Evolutionary conservation across 164 flowering plant genomes (phyloP).

Genomic region (Macadamia integrifolia): DNA sequence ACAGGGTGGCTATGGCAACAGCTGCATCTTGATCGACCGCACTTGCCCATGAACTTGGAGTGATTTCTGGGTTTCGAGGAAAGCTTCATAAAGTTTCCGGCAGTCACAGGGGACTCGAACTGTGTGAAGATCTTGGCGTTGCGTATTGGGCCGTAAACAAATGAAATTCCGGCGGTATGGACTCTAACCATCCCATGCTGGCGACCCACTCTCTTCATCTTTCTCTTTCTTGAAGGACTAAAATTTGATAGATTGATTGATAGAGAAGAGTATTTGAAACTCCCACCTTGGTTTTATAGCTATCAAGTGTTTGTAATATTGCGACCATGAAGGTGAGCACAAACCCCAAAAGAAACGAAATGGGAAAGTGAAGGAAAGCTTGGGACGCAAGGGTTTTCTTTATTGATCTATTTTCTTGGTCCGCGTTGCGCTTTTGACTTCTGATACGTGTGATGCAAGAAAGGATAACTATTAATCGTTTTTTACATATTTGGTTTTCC

Average conservation of each 20-base stretch:
- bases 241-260: neutral
- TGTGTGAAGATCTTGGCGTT: constrained; percentile 20
- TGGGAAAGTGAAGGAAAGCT: too few relatives aligned
- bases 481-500: too few relatives aligned
- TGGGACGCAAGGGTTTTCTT: neutral
- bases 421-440: neutral
- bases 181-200: constrained; percentile 30
- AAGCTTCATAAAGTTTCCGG: constrained; percentile 56
- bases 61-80: constrained; percentile 71
- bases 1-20: constrained; percentile 47
- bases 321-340: too few relatives aligned
- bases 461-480: neutral
- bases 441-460: neutral
- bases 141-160: constrained; percentile 14
- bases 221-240: too few relatives aligned
- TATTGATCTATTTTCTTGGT: neutral
- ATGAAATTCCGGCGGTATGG: constrained; percentile 21
- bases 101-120: constrained; percentile 41
- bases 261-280: neutral
- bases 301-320: too few relatives aligned
- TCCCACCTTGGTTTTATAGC: neutral
- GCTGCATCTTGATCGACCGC: constrained; percentile 33
- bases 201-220: too few relatives aligned
- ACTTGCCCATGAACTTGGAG: constrained; percentile 75
- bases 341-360: too few relatives aligned